A percentile compares a stretch with the other conserved stretches of the same genome.
These are phyloP conservation scores for Mycena indigotica DNA, from an alignment of 768 basidiomycete species.

Conservation along the genomic window DNA sequence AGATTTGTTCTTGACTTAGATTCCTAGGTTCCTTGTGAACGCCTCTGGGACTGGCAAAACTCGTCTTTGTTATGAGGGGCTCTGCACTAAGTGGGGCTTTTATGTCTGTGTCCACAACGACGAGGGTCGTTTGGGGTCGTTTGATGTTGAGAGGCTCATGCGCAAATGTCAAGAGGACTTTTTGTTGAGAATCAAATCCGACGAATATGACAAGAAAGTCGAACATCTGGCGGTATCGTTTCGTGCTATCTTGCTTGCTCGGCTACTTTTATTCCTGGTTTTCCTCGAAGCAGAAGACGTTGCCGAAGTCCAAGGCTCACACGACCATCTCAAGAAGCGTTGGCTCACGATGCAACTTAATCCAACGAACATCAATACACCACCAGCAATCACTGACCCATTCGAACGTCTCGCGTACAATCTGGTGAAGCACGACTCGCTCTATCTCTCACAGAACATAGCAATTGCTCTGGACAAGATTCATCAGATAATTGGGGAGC, in stretches of 20 bases:
- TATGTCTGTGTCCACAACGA: conserved; percentile 9
- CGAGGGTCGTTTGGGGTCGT: not conserved
- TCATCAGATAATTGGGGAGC: not conserved
- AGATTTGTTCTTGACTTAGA: not conserved
- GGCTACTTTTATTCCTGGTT: not conserved
- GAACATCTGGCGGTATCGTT: not conserved
- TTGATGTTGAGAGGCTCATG: conserved; percentile 1
- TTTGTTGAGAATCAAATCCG: not conserved
- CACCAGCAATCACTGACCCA: not conserved
- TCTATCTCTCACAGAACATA: not conserved
- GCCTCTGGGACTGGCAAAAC: conserved; percentile 17
- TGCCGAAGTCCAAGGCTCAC: not conserved
- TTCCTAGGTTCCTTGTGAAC: conserved; percentile 7
- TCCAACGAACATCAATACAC: not conserved
- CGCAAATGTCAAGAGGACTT: not conserved
- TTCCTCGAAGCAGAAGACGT: not conserved
- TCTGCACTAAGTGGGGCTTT: conserved; percentile 6
- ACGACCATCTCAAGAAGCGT: not conserved
- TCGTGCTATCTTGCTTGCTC: not conserved
- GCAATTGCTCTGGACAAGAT: not conserved
- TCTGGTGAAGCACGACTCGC: not conserved
- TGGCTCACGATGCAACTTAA: not conserved
- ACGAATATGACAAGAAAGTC: not conserved
- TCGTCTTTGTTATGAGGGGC: conserved; percentile 4
- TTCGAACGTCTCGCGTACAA: not conserved